These are phyloP conservation scores for Chlamydomonas sp. DNA, from an alignment of 139 green algal genomes.

Conservation along the genomic window DNA sequence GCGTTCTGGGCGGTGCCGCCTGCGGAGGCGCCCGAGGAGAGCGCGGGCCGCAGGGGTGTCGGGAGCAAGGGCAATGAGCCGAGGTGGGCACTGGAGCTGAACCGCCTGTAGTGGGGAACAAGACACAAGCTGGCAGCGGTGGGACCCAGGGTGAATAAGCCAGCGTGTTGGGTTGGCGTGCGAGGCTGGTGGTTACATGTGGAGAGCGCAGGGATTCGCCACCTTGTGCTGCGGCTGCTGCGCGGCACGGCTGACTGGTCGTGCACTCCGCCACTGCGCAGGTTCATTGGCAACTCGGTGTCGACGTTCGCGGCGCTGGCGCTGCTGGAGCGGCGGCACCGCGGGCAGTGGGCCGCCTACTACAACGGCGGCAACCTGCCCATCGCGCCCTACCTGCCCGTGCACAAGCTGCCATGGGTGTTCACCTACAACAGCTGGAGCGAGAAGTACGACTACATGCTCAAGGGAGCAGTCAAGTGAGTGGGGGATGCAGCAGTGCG, in stretches of 20 bases:
- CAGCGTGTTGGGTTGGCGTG: too few relatives aligned
- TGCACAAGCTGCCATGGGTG: slow-evolving; percentile 49
- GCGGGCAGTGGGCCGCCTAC: slow-evolving; percentile 47
- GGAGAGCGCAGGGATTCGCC: too few relatives aligned
- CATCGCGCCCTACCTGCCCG: slow-evolving; percentile 24
- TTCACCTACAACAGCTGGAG: slow-evolving; percentile 55
- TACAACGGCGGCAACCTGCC: slow-evolving; percentile 68
- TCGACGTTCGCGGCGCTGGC: slow-evolving; percentile 55
- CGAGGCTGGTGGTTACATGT: too few relatives aligned
- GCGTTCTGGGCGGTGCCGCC: too few relatives aligned
- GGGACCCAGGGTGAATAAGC: too few relatives aligned
- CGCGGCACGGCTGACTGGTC: neutral
- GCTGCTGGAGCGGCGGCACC: slow-evolving; percentile 63
- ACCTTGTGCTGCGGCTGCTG: too few relatives aligned
- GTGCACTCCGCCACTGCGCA: neutral
- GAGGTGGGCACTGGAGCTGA: too few relatives aligned
- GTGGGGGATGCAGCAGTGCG: neutral
- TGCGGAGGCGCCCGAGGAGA: too few relatives aligned
- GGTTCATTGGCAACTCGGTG: slow-evolving; percentile 62
- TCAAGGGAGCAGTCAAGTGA: slow-evolving; percentile 43
- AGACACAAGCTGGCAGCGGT: too few relatives aligned
- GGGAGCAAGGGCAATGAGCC: too few relatives aligned
- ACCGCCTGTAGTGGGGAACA: too few relatives aligned
- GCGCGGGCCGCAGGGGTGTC: too few relatives aligned
- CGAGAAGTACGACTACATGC: slow-evolving; percentile 50